Percentiles rank a stretch among this genome's conserved stretches.
Evolutionary conservation across 768 basidiomycete species (phyloP).

Genomic region (Fomitopsis pulvina): DNA sequence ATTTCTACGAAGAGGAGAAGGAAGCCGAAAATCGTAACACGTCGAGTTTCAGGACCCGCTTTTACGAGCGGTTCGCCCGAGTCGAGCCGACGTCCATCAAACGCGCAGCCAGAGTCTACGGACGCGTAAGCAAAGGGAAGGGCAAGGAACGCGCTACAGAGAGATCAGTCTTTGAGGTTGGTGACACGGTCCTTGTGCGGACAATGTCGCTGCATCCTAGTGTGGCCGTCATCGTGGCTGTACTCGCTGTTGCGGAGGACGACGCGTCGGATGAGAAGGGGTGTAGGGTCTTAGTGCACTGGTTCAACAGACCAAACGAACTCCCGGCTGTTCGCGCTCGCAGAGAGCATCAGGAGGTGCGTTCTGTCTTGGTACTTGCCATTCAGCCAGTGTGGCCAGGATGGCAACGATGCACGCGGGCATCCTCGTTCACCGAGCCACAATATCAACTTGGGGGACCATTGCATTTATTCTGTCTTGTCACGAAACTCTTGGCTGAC

Average conservation of each 20-base stretch:
- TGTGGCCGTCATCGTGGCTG: conserved; percentile 60
- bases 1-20: conserved; percentile 2
- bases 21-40: background rate
- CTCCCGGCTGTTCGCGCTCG: conserved; percentile 53
- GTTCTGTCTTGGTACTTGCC: conserved; percentile 12
- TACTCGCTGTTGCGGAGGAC: conserved; percentile 51
- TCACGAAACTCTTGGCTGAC: background rate
- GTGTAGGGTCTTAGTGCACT: conserved; percentile 61
- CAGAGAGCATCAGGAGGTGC: conserved; percentile 54
- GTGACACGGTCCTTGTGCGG: conserved; percentile 62
- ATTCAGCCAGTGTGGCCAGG: background rate
- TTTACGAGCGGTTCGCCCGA: background rate
- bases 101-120: conserved; percentile 1
- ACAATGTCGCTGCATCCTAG: conserved; percentile 44
- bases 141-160: background rate
- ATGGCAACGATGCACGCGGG: background rate
- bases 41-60: background rate
- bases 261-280: conserved; percentile 24
- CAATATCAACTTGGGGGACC: too few species aligned
- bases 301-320: conserved; percentile 67
- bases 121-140: background rate
- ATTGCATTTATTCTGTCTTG: background rate
- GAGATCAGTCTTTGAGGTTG: conserved; percentile 44
- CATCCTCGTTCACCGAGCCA: background rate
- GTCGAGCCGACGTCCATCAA: background rate